Evolutionary conservation across 2,329 filamentous ascomycete species (phyloP).

Genomic region (Penicillium sp.): DNA sequence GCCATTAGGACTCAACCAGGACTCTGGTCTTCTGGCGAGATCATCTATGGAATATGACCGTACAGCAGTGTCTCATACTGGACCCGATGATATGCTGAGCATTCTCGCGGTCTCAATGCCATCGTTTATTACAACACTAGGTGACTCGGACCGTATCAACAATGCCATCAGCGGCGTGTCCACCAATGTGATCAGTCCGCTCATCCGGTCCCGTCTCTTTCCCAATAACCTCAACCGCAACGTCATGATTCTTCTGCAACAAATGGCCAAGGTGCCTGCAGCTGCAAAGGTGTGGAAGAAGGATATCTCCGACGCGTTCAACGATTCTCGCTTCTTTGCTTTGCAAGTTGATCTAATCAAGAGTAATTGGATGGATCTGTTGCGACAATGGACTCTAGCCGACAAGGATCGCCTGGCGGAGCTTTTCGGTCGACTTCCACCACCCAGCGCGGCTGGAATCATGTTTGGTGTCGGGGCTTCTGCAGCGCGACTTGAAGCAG

Average conservation of each 20-base stretch:
- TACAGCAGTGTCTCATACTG: slow-evolving; percentile 37
- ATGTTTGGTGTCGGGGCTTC: slow-evolving; percentile 98
- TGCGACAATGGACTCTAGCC: slow-evolving; percentile 74
- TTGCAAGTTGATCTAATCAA: slow-evolving; percentile 60
- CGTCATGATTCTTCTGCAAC: slow-evolving; percentile 66
- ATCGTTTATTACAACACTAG: slow-evolving; percentile 72
- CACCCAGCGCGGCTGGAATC: slow-evolving; percentile 88
- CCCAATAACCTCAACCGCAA: slow-evolving; percentile 73
- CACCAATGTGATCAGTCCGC: slow-evolving; percentile 72
- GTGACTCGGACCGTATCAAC: slow-evolving; percentile 77
- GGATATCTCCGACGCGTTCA: slow-evolving; percentile 86
- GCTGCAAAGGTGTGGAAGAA: slow-evolving; percentile 89
- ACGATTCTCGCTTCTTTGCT: slow-evolving; percentile 80
- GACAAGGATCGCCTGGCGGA: slow-evolving; percentile 89
- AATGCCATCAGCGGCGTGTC: slow-evolving; percentile 75
- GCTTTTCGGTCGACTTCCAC: slow-evolving; percentile 67
- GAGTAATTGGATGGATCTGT: slow-evolving; percentile 71
- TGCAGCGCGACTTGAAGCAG: slow-evolving; percentile 87
- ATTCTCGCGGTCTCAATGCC: slow-evolving; percentile 76
- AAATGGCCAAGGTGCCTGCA: slow-evolving; percentile 69
- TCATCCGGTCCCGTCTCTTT: slow-evolving; percentile 76
- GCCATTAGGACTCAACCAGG: slow-evolving; percentile 65
- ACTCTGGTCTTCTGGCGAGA: slow-evolving; percentile 42
- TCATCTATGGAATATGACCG: slow-evolving; percentile 40
- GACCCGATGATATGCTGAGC: slow-evolving; percentile 68